Evolutionary conservation across 1,284 basidiomycete genomes (phyloP), one percentile per base, ranked within the genome.

Genomic region (Leucoagaricus sp.): DNA sequence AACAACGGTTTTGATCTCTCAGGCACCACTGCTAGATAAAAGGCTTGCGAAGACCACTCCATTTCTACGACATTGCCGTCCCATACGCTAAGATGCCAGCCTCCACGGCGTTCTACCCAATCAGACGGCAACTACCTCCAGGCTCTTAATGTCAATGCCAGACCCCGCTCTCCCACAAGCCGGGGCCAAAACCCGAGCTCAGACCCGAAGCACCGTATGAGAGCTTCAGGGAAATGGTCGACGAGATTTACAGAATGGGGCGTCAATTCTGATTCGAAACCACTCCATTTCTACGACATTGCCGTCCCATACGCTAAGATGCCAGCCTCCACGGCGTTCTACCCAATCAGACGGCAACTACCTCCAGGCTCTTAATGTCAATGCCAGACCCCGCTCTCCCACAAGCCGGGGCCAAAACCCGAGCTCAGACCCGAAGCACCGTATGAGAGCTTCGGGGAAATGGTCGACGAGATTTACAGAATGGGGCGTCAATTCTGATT

Each of bases 341-440:
- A 29, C 19, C 17, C 36, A 23, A 29, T n/a, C 15, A 17, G 36
- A 26, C 36, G 38, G 33, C 49, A 50, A 40, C 12, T 50, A 29
- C 34, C 49, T n/a, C 38, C 21, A 1, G 25, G 23, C 15, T 10
- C 49, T n/a, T 29, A 34, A 12, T 50, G 49, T 26, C 49, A 50
- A 26, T 50, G 49, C 36, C 34, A 8, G 4, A 13, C 38, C 4
- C 49, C 41, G n/a, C n/a, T 40, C 9, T 50, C 49, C 6, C 41
- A 50, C 36, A 41, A 40, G 26, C 49, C 36, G 21, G 15, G 25
- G 19, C 36, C 25, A 9, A 26, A 29, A 12, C 49, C 25, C 1
- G 49, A 38, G 19, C 41, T 40, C 10, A 34, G 49, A 40, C 34
- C 34, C 36, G 49, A 50, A 10, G 49, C 36, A 41, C 49, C 49